Base-by-base conservation (phyloP, 345 rosid species). In the Syzygium aromaticum region DNA sequence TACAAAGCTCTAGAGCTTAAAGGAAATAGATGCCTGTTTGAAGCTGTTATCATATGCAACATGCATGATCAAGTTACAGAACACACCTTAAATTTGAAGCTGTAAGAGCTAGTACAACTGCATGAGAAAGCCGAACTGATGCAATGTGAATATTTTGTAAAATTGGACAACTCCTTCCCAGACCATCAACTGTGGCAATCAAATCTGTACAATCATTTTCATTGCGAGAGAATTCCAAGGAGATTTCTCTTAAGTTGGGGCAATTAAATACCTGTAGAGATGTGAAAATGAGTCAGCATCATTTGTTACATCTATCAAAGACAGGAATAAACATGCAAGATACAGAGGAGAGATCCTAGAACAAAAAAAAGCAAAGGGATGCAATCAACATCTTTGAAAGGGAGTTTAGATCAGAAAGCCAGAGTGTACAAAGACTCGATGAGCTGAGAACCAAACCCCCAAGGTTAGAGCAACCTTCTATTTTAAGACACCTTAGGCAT, bases 391-490 rank as follows among this genome's bases (percentile, higher is more conserved):
- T 95, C 93, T 94, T 96, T 10, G 98, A 93, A 16, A 94, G 93
- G 67, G 98, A 96, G 86, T 88, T 86, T 86, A 96, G 98, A 88
- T 93, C 95, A 21, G 98, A 92, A 64, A 98, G 98, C 99, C 99
- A 98, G 53, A 98, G 95, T 5, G 94, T 93, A 52, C 95, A 92
- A 27, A 98, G 97, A 91, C 96, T 96, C 40, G 96, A 88, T 23
- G 99, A 98, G 92, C 93, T 91, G 87, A 98, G 95, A 54, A 92
- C 85, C 90, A 96, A 91, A 84, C 96, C 97, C 77, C 98, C 98
- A 73, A 98, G 93, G 91, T 94, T 96, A 85, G 96, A 91, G 91
- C 98, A 96, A 40, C 99, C 98, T 91, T 95, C 98, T 98, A 98
- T 94, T 94, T 98, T 96, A 89, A 98, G 96, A 90, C 90, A 92